Base-by-base conservation (phyloP, 345 rosid genomes). In the Sonneratia alba region DNA sequence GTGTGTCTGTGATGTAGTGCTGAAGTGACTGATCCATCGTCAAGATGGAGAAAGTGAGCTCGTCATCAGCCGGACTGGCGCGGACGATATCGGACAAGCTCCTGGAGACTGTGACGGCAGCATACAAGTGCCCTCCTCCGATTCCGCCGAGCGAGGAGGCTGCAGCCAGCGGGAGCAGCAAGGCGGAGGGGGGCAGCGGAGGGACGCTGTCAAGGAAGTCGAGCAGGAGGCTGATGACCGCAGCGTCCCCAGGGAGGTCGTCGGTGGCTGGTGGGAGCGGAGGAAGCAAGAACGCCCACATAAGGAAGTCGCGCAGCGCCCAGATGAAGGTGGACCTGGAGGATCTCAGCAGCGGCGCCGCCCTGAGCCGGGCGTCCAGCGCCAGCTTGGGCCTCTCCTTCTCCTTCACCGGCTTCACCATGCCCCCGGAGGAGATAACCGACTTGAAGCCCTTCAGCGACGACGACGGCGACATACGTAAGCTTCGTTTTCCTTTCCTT, bases 351-450 rank as follows among this genome's bases (percentile, higher is more conserved):
- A 90, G 92, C 48, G 93, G 99, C 0, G 96, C 96, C 1, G 99
- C 97, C 13, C 77, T 95, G 34, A 95, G 99, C 80, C 85, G 99
- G 47, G 97, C 97, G 3, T 95, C 99, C 0, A 95, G 99, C 38
- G 99, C 99, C 21, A 91, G 97, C 77, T 76, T 95, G 1, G 97
- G 97, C 49, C 75, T 95, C 27, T 90, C 99, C 13, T 95, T 91
- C 76, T 91, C 97, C 32, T 95, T 95, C 88, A 91, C 96, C 22
- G 99, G 99, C 66, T 95, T 91, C 84, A 80, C 83, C 70, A 49
- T 90, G 81, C 97, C 97, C 21, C 89, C 89, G 2, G 99, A 91
- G 34, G 97, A 90, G 71, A 85, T 89, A 36, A 81, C 89, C 40
- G 92, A 91, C 83, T 85, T 87, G 3, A 90, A 85, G 81, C 90